Evolutionary conservation across 2,329 filamentous ascomycete genomes (phyloP), one percentile per base, ranked within the genome.

Genomic region (Nothopassalora personata): DNA sequence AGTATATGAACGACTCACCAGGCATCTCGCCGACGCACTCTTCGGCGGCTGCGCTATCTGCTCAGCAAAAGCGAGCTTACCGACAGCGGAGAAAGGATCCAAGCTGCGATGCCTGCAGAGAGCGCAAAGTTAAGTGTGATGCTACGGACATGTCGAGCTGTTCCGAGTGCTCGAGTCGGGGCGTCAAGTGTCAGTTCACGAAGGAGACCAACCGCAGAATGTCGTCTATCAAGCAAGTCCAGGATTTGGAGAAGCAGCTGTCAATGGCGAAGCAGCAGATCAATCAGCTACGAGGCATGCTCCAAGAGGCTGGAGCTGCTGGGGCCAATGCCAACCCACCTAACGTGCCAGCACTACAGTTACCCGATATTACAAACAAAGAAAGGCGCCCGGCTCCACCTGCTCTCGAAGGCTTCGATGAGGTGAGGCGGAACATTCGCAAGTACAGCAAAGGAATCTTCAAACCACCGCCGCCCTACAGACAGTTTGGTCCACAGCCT

Each of bases 151-250:
- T 90, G 18, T 87, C 90, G 10, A 96, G 93, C 75, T 99, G 94
- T 74, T 97, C 94, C 1, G 94, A 99, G 76, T 99, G 94, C 77
- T 94, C 91, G 4, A 97, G 92, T 73, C 87, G 94, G 65, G 95
- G 93, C 72, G 93, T 97, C 65, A 96, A 95, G 74, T 99, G 94
- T 72, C 93, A 97, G 71, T 99, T 99, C 73, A 99, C 94, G 53
- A 99, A 99, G 77, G 94, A 99, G 76, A 99, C 94, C 11, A 99
- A 99, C 73, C 84, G 94, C 60, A 86, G 94, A 62, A 99, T 99
- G 94, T 97, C 94, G 18, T 97, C 93, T 1, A 97, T 97, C 77
- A 99, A 97, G 83, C 94, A 97, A 79, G 90, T 97, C 11, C 94
- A 97, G 75, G 94, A 99, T 73, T 81, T 99, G 28, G 93, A 97